These are phyloP conservation scores for Fonsecaea multimorphosa DNA, from an alignment of 2,329 filamentous ascomycete species.

Conservation along the genomic window DNA sequence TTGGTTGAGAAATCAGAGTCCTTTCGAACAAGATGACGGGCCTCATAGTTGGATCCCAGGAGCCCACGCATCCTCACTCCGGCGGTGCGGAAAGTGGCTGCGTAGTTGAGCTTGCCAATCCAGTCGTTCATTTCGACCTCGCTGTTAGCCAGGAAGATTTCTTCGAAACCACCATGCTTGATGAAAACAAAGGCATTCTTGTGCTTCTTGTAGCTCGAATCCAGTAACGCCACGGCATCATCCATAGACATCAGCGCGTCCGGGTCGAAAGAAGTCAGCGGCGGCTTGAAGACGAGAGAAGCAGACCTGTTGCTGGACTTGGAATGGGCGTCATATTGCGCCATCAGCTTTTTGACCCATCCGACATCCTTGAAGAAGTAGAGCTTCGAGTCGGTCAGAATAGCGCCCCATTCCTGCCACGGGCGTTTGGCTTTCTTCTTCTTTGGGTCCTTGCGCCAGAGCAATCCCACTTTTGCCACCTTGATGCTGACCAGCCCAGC, in stretches of 20 bases:
- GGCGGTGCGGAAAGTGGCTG: slow-evolving; percentile 88
- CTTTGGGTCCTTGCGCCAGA: slow-evolving; percentile 94
- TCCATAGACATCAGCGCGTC: slow-evolving; percentile 93
- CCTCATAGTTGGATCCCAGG: slow-evolving; percentile 82
- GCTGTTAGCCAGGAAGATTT: slow-evolving; percentile 86
- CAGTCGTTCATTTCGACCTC: slow-evolving; percentile 95
- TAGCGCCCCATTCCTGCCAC: slow-evolving; percentile 98
- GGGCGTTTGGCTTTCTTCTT: slow-evolving; percentile 93
- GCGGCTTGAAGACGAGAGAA: slow-evolving; percentile 87
- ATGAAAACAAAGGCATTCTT: slow-evolving; percentile 95
- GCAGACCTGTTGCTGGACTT: slow-evolving; percentile 76
- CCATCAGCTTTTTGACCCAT: slow-evolving; percentile 90
- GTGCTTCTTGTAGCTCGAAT: slow-evolving; percentile 86
- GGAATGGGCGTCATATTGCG: slow-evolving; percentile 82
- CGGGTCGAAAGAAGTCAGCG: slow-evolving; percentile 88
- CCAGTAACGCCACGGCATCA: slow-evolving; percentile 84
- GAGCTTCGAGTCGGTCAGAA: slow-evolving; percentile 93
- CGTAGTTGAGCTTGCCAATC: slow-evolving; percentile 95
- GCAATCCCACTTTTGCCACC: slow-evolving; percentile 89
- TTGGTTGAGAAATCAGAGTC: slow-evolving; percentile 62
- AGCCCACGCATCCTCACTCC: slow-evolving; percentile 90
- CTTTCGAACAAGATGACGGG: slow-evolving; percentile 72
- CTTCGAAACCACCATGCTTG: slow-evolving; percentile 82
- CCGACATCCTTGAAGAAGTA: slow-evolving; percentile 94
- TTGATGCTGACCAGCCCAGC: slow-evolving; percentile 97